Evolutionary conservation across 1,284 basidiomycete genomes (phyloP).

Genomic region (Fomitopsis betulina): DNA sequence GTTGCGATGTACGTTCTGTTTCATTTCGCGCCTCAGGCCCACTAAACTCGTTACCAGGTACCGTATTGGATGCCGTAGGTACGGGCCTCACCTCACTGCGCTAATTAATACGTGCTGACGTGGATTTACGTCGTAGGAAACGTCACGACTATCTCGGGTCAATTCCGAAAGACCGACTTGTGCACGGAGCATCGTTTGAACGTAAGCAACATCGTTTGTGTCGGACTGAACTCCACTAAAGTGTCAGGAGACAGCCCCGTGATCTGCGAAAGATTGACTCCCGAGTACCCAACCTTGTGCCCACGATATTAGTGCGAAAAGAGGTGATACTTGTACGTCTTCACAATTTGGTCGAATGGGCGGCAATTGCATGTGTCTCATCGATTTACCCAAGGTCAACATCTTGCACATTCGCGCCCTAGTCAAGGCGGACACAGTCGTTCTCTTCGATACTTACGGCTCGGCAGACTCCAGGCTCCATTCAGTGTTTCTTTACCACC

Average conservation of each 20-base stretch:
- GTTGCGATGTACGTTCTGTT: slow-evolving; percentile 62
- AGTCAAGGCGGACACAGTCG: slow-evolving; percentile 89
- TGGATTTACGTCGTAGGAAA: slow-evolving; percentile 50
- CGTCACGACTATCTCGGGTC: slow-evolving; percentile 86
- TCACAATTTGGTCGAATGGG: background rate
- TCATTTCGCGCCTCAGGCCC: slow-evolving; percentile 5
- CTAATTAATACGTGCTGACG: background rate
- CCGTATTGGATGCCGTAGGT: slow-evolving; percentile 82
- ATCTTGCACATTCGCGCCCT: slow-evolving; percentile 93
- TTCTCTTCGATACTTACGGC: slow-evolving; percentile 90
- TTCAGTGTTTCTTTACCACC: slow-evolving; percentile 83
- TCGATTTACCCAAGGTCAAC: slow-evolving; percentile 58
- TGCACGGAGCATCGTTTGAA: slow-evolving; percentile 86
- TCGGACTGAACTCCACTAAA: slow-evolving; percentile 9
- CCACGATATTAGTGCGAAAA: slow-evolving; percentile 87
- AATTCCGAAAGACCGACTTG: slow-evolving; percentile 87
- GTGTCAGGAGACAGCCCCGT: slow-evolving; percentile 61
- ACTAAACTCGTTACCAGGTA: slow-evolving; percentile 48
- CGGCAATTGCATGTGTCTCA: slow-evolving; percentile 2
- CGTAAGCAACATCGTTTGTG: slow-evolving; percentile 39
- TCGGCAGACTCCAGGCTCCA: slow-evolving; percentile 82
- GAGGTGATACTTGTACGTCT: slow-evolving; percentile 78
- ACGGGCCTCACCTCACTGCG: slow-evolving; percentile 11
- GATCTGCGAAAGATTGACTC: slow-evolving; percentile 97
- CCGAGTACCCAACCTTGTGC: slow-evolving; percentile 89